Evolutionary conservation across 768 basidiomycete genomes (phyloP), one percentile per base, ranked within the genome.

Genomic region (Lactarius psammicola): DNA sequence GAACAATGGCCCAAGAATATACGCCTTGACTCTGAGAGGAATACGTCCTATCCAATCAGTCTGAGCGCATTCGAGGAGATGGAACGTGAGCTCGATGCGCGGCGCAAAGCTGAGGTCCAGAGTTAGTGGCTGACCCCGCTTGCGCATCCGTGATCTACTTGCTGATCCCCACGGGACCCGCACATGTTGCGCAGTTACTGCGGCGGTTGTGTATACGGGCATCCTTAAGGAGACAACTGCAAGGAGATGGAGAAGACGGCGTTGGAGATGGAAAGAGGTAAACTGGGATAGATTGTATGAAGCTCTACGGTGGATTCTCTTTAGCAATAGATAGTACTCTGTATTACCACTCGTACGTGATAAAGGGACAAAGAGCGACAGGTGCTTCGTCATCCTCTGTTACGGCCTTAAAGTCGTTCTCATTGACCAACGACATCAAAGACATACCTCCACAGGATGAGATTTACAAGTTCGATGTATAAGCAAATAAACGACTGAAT

Each of bases 381-480:
- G n/a, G n/a, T 11, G 23, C 23, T 51, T n/a, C 69, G 56, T 70
- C 72, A 62, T 76, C 79, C 26, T 81, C 86, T 62, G 80, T 80
- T 60, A 86, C 81, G 49, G 89, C 91, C 28, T 81, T 89, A 67
- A 84, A 89, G 75, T 83, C 88, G 2, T 94, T 93, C 76, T 84
- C 84, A 9, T 77, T 94, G 31, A 76, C 80, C 11, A 94, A 94
- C 72, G 82, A 90, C 66, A 80, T 94, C 28, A 75, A 82, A 30
- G 85, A 92, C 56, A 75, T 94, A 59, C 84, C 88, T 0, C 83
- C 87, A 6, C 85, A 91, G 71, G 92, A 94, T 73, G 85, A 87
- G 72, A 92, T 95, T 59, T 94, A 87, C 78, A 82, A 80, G 36
- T 93, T 84, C 67, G 89, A 94, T 74, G 79, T 77, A 11, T 86